Percentiles rank a stretch among this genome's conserved stretches.
phyloP scores from a whole-genome alignment of 1,284 basidiomycete genomes.

The Flammula alnicola region DNA sequence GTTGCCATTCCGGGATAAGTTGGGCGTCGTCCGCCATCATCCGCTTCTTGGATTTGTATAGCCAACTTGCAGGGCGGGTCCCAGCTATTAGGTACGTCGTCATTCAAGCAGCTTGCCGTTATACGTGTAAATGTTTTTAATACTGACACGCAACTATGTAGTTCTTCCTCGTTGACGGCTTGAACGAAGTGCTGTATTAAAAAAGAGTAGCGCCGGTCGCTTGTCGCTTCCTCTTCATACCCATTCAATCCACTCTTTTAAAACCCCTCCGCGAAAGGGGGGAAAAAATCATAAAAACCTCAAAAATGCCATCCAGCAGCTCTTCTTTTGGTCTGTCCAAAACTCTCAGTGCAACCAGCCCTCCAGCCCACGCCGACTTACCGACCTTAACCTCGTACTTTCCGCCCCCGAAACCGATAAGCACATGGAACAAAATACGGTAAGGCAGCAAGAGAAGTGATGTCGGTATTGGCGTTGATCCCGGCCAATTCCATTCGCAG shows the following conservation, averaged over 20 bases:
- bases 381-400: conserved; percentile 15
- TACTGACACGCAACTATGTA: conserved; percentile 10
- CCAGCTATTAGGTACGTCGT: conserved; percentile 19
- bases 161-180: conserved; percentile 19
- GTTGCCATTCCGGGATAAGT: conserved; percentile 12
- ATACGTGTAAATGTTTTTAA: conserved; percentile 18
- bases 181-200: conserved; percentile 8
- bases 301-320: conserved; percentile 15
- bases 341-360: conserved; percentile 6
- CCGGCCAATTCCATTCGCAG: conserved; percentile 8
- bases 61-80: conserved; percentile 18
- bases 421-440: conserved; percentile 55
- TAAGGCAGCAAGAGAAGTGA: conserved; percentile 31
- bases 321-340: conserved; percentile 18
- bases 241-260: conserved; percentile 21
- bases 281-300: conserved; percentile 7
- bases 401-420: conserved; percentile 33
- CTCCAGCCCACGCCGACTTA: conserved; percentile 4
- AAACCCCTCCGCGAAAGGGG: conserved; percentile 3
- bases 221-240: conserved; percentile 20
- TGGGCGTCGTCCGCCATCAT: neutral
- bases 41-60: neutral
- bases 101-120: conserved; percentile 6
- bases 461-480: neutral
- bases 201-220: conserved; percentile 21